These are phyloP conservation scores for Podospora appendiculata DNA, from an alignment of 495 filamentous ascomycete genomes.

Conservation along the genomic window DNA sequence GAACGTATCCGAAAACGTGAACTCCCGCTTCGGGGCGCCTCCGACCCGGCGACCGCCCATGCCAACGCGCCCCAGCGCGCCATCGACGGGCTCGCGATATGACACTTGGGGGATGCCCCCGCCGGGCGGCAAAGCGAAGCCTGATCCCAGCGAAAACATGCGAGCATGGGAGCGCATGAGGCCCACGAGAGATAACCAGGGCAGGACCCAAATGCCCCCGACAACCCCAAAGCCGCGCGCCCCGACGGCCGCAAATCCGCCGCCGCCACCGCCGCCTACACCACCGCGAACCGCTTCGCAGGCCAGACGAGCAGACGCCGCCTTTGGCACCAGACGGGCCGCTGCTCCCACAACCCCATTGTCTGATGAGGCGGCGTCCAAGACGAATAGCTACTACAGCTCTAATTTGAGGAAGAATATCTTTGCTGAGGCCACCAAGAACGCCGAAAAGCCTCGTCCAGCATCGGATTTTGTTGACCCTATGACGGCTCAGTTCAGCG, in stretches of 20 bases:
- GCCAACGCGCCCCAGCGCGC: conserved; percentile 22
- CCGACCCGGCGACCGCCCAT: conserved; percentile 36
- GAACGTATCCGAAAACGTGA: conserved; percentile 32
- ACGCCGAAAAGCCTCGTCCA: conserved; percentile 9
- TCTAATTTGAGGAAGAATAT: conserved; percentile 20
- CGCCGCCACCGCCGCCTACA: conserved; percentile 7
- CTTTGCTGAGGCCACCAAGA: conserved; percentile 32
- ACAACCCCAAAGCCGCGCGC: conserved; percentile 24
- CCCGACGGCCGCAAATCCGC: conserved; percentile 25
- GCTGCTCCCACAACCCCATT: conserved; percentile 32
- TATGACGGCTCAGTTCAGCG: conserved; percentile 31
- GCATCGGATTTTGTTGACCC: conserved; percentile 28
- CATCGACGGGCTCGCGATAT: conserved; percentile 6
- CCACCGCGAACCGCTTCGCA: conserved; percentile 36
- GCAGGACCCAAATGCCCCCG: not conserved
- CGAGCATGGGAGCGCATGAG: conserved; percentile 66
- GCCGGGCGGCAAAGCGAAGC: conserved; percentile 45
- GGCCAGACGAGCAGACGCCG: conserved; percentile 33
- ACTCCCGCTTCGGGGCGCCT: conserved; percentile 25
- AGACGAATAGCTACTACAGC: conserved; percentile 33
- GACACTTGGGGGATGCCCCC: conserved; percentile 24
- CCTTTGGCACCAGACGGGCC: conserved; percentile 31
- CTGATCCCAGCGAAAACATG: conserved; percentile 50
- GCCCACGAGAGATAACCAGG: not conserved
- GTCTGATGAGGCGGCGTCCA: conserved; percentile 38